Conservation (phyloP, 139 green algal species). For the Chlamydomonas schloesseri region DNA sequence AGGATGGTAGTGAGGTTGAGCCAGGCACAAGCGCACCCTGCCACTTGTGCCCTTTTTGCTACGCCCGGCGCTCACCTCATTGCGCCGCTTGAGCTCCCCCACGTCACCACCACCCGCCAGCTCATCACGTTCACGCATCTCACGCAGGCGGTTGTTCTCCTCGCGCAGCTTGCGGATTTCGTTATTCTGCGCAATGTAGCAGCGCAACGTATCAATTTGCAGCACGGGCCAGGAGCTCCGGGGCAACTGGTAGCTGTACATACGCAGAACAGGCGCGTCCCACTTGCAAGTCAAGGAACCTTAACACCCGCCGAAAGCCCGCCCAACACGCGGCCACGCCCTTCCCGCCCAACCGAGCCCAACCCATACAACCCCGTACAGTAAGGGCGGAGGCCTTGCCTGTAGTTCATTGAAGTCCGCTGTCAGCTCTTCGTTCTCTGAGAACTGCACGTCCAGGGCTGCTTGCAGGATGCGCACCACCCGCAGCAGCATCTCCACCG, state of each 20-base stretch:
- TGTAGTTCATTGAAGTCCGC: conserved; percentile 71
- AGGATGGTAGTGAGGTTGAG: too few species aligned
- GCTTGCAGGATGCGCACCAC: conserved; percentile 50
- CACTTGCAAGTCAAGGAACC: too few species aligned
- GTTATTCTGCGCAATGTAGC: conserved; percentile 13
- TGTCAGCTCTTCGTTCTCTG: conserved; percentile 63
- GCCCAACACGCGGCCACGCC: too few species aligned
- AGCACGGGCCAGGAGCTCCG: too few species aligned
- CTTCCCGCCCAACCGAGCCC: background rate
- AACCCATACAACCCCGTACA: background rate
- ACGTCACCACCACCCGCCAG: conserved; percentile 25
- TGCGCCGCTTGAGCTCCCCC: conserved; percentile 25
- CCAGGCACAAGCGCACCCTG: too few species aligned
- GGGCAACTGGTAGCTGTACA: too few species aligned
- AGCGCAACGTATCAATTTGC: too few species aligned
- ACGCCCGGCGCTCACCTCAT: conserved; percentile 27
- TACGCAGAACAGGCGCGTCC: too few species aligned
- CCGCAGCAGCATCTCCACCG: conserved; percentile 35
- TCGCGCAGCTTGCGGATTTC: conserved; percentile 43
- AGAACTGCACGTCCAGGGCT: conserved; percentile 57
- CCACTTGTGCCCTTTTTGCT: too few species aligned
- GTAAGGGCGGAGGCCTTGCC: conserved; percentile 17
- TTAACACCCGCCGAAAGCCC: too few species aligned
- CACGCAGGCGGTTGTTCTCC: conserved; percentile 62
- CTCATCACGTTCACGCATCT: conserved; percentile 49